Evolutionary conservation across 164 flowering plant species (phyloP).

Genomic region (Magnolia sinica): DNA sequence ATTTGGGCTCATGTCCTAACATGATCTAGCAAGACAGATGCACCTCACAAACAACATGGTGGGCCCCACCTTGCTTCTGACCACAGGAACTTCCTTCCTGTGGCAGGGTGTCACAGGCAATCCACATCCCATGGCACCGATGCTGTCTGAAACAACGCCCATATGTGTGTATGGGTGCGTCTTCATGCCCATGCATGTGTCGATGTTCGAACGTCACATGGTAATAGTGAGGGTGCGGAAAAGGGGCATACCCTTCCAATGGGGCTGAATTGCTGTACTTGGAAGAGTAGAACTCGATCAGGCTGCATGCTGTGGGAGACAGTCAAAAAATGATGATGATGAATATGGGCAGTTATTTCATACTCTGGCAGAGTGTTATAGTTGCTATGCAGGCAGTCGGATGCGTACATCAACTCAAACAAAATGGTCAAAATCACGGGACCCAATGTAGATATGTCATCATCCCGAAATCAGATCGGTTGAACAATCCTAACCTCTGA

Average conservation of each 20-base stretch:
- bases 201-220: not conserved
- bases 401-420: not conserved
- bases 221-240: not conserved
- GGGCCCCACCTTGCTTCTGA: not conserved
- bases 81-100: not conserved
- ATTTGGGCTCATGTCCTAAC: no score
- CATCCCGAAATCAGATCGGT: not conserved
- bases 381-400: not conserved
- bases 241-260: constrained; percentile 53
- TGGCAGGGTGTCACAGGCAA: not conserved
- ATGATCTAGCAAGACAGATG: no score
- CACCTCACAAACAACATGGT: no score
- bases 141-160: not conserved
- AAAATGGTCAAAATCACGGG: not conserved
- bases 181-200: not conserved
- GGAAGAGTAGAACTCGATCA: constrained; percentile 67
- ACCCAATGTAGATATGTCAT: not conserved
- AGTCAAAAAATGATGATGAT: not conserved
- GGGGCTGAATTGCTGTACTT: constrained; percentile 83
- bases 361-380: not conserved
- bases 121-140: not conserved
- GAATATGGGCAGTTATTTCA: not conserved
- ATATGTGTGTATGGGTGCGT: not conserved
- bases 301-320: constrained; percentile 36
- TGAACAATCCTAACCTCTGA: not conserved